phyloP scores from a whole-genome alignment of 768 basidiomycete genomes.

The Boletus huronensis region DNA sequence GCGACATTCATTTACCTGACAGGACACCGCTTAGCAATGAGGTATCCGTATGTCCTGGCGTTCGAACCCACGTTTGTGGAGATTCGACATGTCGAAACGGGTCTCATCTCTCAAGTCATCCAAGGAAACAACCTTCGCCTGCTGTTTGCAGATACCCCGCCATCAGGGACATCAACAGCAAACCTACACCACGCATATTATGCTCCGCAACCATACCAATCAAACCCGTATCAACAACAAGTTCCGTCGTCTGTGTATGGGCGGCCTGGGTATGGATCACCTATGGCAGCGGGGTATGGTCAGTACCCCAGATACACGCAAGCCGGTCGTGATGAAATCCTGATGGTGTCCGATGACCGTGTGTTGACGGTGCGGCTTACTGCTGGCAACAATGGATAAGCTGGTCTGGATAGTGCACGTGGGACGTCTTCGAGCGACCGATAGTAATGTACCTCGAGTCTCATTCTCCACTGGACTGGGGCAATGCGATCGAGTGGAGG shows the following conservation, averaged over 20 bases:
- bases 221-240: constrained; percentile 33
- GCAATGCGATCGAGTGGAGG: constrained; percentile 5
- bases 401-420: background rate
- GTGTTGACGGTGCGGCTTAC: constrained; percentile 66
- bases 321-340: constrained; percentile 74
- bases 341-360: constrained; percentile 87
- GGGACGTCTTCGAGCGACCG: background rate
- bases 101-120: constrained; percentile 89
- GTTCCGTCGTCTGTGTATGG: constrained; percentile 25
- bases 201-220: constrained; percentile 26
- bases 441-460: constrained; percentile 10
- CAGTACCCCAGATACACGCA: constrained; percentile 46
- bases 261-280: constrained; percentile 29
- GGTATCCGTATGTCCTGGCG: constrained; percentile 94
- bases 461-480: constrained; percentile 17
- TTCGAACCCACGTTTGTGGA: constrained; percentile 97
- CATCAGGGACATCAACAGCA: constrained; percentile 69
- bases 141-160: constrained; percentile 91
- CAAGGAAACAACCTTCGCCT: constrained; percentile 87
- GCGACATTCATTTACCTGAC: constrained; percentile 4
- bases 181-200: constrained; percentile 37
- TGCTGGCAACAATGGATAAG: constrained; percentile 21
- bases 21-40: constrained; percentile 58
- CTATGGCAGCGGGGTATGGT: constrained; percentile 32
- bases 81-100: constrained; percentile 92